Percentiles rank a stretch among this genome's conserved stretches.
These are phyloP conservation scores for Cruciata laevipes DNA, from an alignment of 257 asterid genomes.

Conservation along the genomic window DNA sequence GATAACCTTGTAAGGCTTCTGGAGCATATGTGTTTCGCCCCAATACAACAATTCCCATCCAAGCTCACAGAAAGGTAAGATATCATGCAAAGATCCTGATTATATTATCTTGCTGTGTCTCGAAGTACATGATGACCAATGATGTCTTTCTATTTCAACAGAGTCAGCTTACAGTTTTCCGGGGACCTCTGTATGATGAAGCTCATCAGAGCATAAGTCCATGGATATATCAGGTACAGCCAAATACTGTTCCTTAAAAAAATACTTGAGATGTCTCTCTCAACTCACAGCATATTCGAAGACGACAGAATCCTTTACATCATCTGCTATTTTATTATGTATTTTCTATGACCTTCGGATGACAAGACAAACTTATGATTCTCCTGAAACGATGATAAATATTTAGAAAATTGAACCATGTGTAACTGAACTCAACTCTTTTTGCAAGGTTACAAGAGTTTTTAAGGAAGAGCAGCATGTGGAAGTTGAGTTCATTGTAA, in stretches of 20 bases:
- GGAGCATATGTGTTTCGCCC: constrained; percentile 97
- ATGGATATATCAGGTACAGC: constrained; percentile 89
- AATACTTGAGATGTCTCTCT: background rate
- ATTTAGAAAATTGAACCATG: background rate
- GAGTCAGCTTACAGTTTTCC: constrained; percentile 52
- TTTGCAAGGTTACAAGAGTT: constrained; percentile 60
- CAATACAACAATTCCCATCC: constrained; percentile 51
- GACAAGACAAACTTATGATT: background rate
- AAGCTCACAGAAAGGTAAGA: constrained; percentile 48
- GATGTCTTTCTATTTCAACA: constrained; percentile 20
- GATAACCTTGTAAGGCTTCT: constrained; percentile 50
- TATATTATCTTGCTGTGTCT: constrained; percentile 2
- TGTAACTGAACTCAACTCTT: background rate
- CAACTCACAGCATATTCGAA: background rate
- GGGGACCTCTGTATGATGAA: constrained; percentile 85
- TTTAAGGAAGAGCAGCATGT: constrained; percentile 86
- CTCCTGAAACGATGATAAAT: background rate
- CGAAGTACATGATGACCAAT: background rate
- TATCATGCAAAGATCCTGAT: background rate
- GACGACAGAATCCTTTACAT: background rate
- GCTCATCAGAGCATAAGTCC: constrained; percentile 74
- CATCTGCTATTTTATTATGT: background rate
- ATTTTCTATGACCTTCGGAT: background rate
- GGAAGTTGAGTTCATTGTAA: constrained; percentile 80
- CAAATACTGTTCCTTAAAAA: constrained; percentile 1